phyloP scores from a whole-genome alignment of 768 basidiomycete species.

The Boletus tomentosulus region DNA sequence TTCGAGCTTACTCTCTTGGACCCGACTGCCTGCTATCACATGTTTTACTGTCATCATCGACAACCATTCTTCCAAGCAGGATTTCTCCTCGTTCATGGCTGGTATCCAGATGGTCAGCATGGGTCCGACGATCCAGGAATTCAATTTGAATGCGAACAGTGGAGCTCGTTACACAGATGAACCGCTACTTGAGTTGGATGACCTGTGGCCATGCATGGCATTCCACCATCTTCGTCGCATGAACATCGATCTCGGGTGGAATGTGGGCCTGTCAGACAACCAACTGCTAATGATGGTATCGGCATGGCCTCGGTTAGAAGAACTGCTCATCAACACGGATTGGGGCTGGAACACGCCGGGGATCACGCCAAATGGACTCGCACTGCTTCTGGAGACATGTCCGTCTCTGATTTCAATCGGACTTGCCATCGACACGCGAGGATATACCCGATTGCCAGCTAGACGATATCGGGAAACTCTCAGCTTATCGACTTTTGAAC shows the following conservation, averaged over 20 bases:
- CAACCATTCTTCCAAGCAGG: not conserved
- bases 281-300: not conserved
- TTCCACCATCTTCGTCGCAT: not conserved
- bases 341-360: constrained; percentile 4
- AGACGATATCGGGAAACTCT: too few species aligned
- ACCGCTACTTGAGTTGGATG: not conserved
- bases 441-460: too few species aligned
- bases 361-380: not conserved
- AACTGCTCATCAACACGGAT: constrained; percentile 1
- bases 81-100: not conserved
- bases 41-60: not conserved
- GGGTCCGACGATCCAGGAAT: not conserved
- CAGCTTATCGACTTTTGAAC: too few species aligned
- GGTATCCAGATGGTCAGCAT: not conserved
- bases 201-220: not conserved
- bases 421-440: too few species aligned
- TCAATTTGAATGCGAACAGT: too few species aligned
- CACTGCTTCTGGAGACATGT: not conserved
- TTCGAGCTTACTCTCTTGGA: not conserved
- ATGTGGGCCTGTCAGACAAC: not conserved
- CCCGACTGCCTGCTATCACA: not conserved
- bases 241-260: not conserved
- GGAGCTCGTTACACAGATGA: too few species aligned
- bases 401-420: not conserved
- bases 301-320: constrained; percentile 8